phyloP scores from a whole-genome alignment of 179 eudicot species.

The Drosera spatulata region DNA sequence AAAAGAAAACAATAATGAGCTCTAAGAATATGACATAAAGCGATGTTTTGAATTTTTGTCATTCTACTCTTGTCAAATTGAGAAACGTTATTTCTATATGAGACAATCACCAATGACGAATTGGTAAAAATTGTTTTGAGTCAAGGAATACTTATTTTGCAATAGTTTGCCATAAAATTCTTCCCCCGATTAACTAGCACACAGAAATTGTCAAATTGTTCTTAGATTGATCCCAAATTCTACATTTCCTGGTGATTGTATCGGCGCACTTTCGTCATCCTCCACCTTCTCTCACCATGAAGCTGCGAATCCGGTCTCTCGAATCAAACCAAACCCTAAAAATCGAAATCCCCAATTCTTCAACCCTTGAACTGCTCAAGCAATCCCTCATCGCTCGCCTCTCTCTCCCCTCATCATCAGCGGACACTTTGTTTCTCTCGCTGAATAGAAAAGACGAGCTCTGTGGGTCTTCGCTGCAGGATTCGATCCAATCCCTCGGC shows the following conservation, averaged over 20 bases:
- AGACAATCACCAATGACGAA: too few species aligned
- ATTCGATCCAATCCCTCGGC: slow-evolving; percentile 55
- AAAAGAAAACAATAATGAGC: too few species aligned
- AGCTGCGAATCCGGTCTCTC: slow-evolving; percentile 46
- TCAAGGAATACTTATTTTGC: too few species aligned
- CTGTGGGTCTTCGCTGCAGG: slow-evolving; percentile 22
- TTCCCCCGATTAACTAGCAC: not conserved
- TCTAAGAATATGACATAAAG: too few species aligned
- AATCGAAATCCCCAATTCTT: slow-evolving; percentile 44
- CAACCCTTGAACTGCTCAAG: slow-evolving; percentile 41
- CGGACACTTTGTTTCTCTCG: slow-evolving; percentile 32
- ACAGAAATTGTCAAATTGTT: slow-evolving; percentile 33
- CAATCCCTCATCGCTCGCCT: slow-evolving; percentile 19
- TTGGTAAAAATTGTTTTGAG: too few species aligned
- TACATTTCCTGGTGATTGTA: too few species aligned
- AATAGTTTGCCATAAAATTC: too few species aligned
- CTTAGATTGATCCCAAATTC: too few species aligned
- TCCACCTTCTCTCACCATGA: slow-evolving; percentile 31
- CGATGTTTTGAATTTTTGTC: too few species aligned
- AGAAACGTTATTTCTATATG: too few species aligned
- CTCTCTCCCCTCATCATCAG: slow-evolving; percentile 14
- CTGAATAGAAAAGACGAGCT: slow-evolving; percentile 71
- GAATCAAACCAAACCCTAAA: slow-evolving; percentile 55
- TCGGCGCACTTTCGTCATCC: too few species aligned
- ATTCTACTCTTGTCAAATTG: too few species aligned